These are phyloP conservation scores for Stropharia rugosoannulata DNA, from an alignment of 768 basidiomycete species.

Conservation along the genomic window DNA sequence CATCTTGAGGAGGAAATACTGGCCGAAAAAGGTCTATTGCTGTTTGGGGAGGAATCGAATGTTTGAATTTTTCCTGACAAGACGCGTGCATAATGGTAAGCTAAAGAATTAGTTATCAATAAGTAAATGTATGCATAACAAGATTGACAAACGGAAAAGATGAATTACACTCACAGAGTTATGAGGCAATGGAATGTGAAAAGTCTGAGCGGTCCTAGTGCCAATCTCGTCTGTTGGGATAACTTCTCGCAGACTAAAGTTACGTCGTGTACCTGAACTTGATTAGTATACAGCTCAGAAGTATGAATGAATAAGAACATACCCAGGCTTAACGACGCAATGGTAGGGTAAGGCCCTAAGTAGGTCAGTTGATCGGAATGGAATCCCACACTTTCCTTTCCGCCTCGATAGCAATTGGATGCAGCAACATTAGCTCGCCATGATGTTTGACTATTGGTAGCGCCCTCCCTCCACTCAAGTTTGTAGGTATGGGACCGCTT, in stretches of 20 bases:
- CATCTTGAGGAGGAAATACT: constrained; percentile 35
- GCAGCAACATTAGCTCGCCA: constrained; percentile 89
- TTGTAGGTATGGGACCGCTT: constrained; percentile 55
- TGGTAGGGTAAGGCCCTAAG: constrained; percentile 82
- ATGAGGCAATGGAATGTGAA: constrained; percentile 73
- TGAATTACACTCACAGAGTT: constrained; percentile 59
- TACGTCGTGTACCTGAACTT: constrained; percentile 58
- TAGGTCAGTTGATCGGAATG: constrained; percentile 83
- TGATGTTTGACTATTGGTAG: constrained; percentile 13
- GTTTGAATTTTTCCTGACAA: constrained; percentile 82
- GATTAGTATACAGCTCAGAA: constrained; percentile 1
- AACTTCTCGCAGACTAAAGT: constrained; percentile 77
- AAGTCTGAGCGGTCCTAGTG: constrained; percentile 64
- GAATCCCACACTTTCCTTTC: constrained; percentile 77
- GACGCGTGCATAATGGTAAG: constrained; percentile 87
- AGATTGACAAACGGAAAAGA: not conserved
- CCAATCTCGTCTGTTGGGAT: constrained; percentile 61
- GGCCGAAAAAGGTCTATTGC: constrained; percentile 75
- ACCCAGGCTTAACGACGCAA: constrained; percentile 84
- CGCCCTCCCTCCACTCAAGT: constrained; percentile 59
- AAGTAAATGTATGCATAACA: not conserved
- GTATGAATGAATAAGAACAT: constrained; percentile 12
- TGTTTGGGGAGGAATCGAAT: constrained; percentile 70
- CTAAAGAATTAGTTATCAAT: constrained; percentile 37
- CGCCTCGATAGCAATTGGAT: constrained; percentile 82